A percentile compares a stretch with the other conserved stretches of the same genome.
Conservation (phyloP, 164 flowering plant species). For the Cinnamomum chago region DNA sequence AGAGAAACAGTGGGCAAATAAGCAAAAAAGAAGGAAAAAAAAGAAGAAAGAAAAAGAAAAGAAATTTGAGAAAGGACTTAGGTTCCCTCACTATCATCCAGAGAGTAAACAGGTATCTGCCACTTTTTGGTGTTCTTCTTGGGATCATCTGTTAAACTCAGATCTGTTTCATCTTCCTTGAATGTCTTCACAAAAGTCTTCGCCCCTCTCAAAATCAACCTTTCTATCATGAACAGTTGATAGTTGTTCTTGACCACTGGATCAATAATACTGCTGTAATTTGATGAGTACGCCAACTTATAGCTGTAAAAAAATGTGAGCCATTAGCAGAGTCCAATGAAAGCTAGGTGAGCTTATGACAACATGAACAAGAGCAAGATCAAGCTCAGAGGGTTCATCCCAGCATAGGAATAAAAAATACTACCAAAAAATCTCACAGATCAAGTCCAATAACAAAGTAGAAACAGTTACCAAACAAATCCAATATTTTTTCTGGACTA, state of each 20-base stretch:
- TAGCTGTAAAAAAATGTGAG: slow-evolving; percentile 47
- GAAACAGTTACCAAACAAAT: too few relatives aligned
- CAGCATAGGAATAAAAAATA: too few relatives aligned
- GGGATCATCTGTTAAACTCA: slow-evolving; percentile 84
- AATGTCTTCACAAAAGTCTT: slow-evolving; percentile 73
- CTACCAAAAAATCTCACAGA: too few relatives aligned
- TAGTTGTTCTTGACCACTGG: slow-evolving; percentile 84
- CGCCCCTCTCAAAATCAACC: slow-evolving; percentile 80
- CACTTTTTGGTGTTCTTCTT: slow-evolving; percentile 89
- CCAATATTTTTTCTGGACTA: too few relatives aligned
- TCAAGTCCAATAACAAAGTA: too few relatives aligned
- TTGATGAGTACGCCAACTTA: slow-evolving; percentile 83
- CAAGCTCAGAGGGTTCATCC: too few relatives aligned
- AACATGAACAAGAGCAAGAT: too few relatives aligned
- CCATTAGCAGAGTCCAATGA: too few relatives aligned
- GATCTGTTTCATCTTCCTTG: slow-evolving; percentile 71
- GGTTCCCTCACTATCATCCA: slow-evolving; percentile 41
- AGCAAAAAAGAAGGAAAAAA: neutral
- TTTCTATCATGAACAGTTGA: slow-evolving; percentile 88
- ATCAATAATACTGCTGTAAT: slow-evolving; percentile 75
- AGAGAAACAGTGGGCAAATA: neutral
- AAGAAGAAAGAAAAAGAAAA: neutral
- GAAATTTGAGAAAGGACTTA: slow-evolving; percentile 14
- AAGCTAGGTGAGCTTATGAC: too few relatives aligned
- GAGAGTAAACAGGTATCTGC: slow-evolving; percentile 78